Conservation (phyloP, 2,329 filamentous ascomycete species). For the Sporothrix brunneoviolacea region DNA sequence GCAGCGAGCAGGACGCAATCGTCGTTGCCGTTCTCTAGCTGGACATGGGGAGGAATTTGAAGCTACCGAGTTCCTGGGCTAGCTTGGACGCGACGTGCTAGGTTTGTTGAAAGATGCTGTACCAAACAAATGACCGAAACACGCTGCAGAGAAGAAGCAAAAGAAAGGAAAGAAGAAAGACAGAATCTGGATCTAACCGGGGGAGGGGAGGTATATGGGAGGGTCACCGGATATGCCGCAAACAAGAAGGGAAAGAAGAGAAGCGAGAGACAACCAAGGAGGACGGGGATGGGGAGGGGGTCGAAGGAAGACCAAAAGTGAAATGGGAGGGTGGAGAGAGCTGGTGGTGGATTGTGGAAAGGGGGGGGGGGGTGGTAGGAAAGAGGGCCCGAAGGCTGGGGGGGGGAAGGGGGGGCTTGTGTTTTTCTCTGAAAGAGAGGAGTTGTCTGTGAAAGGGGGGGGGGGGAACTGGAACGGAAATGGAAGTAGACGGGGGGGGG, state of each 20-base stretch:
- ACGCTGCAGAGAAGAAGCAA: background rate
- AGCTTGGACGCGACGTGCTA: background rate
- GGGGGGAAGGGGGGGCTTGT: too few species aligned
- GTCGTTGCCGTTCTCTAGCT: background rate
- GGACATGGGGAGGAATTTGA: background rate
- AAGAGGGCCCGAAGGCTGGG: background rate
- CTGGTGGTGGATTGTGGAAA: background rate
- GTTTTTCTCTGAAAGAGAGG: background rate
- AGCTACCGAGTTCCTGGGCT: background rate
- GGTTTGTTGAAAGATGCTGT: background rate
- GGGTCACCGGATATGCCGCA: background rate
- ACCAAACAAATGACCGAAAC: background rate
- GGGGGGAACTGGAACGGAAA: background rate
- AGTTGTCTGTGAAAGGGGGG: background rate
- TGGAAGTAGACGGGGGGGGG: background rate
- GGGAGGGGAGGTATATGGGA: background rate
- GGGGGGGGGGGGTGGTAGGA: background rate
- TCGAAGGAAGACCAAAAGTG: background rate
- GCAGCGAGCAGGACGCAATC: background rate
- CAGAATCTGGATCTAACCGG: background rate
- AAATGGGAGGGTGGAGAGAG: conserved; percentile 8
- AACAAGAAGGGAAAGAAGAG: conserved; percentile 2
- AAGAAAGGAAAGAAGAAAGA: background rate
- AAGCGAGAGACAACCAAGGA: background rate
- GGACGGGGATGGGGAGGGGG: background rate